Base-by-base conservation (phyloP, 1,139 yeast genomes). In the Hansenula sp. region DNA sequence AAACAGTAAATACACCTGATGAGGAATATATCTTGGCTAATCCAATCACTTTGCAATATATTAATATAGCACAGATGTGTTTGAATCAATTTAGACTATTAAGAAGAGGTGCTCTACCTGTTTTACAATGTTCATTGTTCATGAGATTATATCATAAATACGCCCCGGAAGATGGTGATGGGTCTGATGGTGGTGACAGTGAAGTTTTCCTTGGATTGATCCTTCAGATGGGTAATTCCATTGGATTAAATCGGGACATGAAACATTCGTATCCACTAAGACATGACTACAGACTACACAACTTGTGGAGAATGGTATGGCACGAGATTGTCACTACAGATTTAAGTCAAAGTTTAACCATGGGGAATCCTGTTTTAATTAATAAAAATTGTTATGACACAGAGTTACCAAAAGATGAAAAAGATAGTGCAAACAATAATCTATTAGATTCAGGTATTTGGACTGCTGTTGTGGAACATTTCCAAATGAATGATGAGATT, bases 181-280 rank as follows among this genome's bases (percentile, higher is more conserved):
- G 70, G 3, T 65, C 67, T 4, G 78, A 76, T 47, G 81, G 79
- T 31, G 76, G 77, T 10, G 79, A 71, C 44, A 61, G 74, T 0
- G 76, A 71, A 43, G 67, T 72, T 0, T 67, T 68, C 42, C 62
- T 68, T 13, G 76, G 78, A 2, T 59, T 73, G 50, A 54, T 79
- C 39, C 58, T 76, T 2, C 77, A 74, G 47, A 68, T 72, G 64
- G 82, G 77, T 0, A 65, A 67, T 37, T 66, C 77, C 0, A 61
- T 77, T 39, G 83, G 84, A 0, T 53, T 80, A 27, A 74, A 79
- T 58, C 62, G 81, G 40, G 84, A 79, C 36, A 48, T 81, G 77
- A 4, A 60, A 55, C 25, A 66, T 48, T 58, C 62, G 39, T 58
- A 59, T 41, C 47, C 61, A 21, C 66, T 72, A 41, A 68, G 47